Conservation (phyloP, 139 green algal genomes). For the Chlorella sp. region DNA sequence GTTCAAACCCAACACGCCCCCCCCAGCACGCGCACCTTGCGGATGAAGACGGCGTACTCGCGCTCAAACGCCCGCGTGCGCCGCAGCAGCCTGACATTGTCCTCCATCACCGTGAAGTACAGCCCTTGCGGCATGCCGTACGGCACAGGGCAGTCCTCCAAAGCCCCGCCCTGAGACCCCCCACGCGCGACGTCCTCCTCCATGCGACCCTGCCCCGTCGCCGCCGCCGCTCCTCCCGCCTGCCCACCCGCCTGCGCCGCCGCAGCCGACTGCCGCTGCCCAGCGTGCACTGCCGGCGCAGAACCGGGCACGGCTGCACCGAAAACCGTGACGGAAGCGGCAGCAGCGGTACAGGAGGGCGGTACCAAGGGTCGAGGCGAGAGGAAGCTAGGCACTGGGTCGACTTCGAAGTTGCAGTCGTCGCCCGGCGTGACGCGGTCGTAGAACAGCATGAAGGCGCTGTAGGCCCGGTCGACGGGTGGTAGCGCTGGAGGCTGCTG, state of each 20-base stretch:
- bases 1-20: no score
- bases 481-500: no score
- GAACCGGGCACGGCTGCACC: neutral
- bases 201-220: no score
- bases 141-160: neutral
- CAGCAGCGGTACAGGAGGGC: no score
- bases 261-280: no score
- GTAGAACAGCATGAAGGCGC: conserved; percentile 95
- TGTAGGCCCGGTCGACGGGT: conserved; percentile 65
- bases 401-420: neutral
- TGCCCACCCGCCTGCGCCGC: no score
- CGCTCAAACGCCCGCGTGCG: neutral
- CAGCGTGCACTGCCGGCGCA: neutral
- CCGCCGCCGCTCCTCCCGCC: no score
- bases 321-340: no score
- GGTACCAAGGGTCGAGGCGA: neutral
- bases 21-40: no score
- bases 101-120: neutral
- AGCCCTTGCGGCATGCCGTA: neutral
- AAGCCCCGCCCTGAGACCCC: neutral
- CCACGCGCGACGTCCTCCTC: neutral
- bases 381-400: neutral
- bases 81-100: neutral
- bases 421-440: conserved; percentile 39
- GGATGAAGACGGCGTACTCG: neutral